Conservation (phyloP, 179 eudicot genomes). For the Carnegiea gigantea region DNA sequence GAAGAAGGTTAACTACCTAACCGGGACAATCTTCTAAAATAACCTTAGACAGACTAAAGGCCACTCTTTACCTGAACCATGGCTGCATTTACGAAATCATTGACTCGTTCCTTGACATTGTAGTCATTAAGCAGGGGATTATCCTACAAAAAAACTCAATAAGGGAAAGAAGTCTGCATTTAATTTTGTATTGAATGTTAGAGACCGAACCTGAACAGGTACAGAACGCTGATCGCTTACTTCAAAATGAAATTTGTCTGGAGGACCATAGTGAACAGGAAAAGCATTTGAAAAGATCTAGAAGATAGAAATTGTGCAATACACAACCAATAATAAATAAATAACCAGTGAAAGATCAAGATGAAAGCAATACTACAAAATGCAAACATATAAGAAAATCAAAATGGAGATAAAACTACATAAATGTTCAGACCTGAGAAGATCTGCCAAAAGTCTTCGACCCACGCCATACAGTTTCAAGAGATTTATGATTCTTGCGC, state of each 20-base stretch:
- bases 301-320: slow-evolving; percentile 12
- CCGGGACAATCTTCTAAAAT: not conserved
- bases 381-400: not conserved
- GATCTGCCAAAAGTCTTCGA: slow-evolving; percentile 85
- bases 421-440: slow-evolving; percentile 55
- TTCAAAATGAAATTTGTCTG: slow-evolving; percentile 72
- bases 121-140: slow-evolving; percentile 62
- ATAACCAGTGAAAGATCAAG: not conserved
- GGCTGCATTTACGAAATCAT: slow-evolving; percentile 68
- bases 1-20: slow-evolving; percentile 1
- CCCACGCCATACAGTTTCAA: slow-evolving; percentile 93
- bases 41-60: not conserved
- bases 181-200: not conserved
- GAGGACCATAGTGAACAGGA: slow-evolving; percentile 80
- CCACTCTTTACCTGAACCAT: slow-evolving; percentile 48
- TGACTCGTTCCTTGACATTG: slow-evolving; percentile 68
- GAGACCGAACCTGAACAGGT: slow-evolving; percentile 76
- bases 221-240: slow-evolving; percentile 40
- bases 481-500: slow-evolving; percentile 68
- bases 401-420: not conserved
- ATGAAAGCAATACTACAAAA: not conserved
- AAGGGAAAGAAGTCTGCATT: not conserved
- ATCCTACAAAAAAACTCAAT: slow-evolving; percentile 46
- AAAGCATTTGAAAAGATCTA: slow-evolving; percentile 84
- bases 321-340: not conserved